These are phyloP conservation scores for Suhomyces xylopsoci DNA, from an alignment of 805 yeast genomes.

Conservation along the genomic window DNA sequence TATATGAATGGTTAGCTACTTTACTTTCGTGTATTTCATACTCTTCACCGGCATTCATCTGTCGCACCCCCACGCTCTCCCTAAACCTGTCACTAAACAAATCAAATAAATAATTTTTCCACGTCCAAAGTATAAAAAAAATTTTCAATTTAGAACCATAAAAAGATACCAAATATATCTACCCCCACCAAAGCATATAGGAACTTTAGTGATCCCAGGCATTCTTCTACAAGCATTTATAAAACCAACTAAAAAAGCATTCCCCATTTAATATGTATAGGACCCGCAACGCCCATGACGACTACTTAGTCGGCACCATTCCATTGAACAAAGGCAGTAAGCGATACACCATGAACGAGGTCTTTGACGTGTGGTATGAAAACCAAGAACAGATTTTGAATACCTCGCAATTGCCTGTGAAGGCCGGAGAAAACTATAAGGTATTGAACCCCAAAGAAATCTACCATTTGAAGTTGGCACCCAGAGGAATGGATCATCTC, in stretches of 20 bases:
- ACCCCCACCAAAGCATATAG: not conserved
- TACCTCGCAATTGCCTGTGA: slow-evolving; percentile 9
- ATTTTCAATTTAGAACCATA: not conserved
- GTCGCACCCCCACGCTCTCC: not conserved
- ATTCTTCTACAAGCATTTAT: not conserved
- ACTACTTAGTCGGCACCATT: slow-evolving; percentile 12
- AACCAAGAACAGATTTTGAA: slow-evolving; percentile 24
- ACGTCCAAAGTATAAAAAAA: not conserved
- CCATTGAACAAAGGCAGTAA: slow-evolving; percentile 41
- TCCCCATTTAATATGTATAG: slow-evolving; percentile 1
- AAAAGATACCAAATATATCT: not conserved
- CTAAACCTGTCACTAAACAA: not conserved
- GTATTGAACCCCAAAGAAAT: slow-evolving; percentile 29
- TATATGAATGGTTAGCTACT: not conserved
- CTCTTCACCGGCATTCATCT: not conserved
- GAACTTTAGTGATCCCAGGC: not conserved
- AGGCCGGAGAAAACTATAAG: slow-evolving; percentile 30
- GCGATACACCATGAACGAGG: slow-evolving; percentile 49
- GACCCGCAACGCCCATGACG: slow-evolving; percentile 1
- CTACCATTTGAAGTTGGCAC: slow-evolving; percentile 32
- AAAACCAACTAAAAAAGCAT: not conserved
- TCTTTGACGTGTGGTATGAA: slow-evolving; percentile 50
- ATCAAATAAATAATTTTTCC: not conserved
- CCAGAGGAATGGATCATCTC: not conserved
- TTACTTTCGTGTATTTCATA: not conserved